These are phyloP conservation scores for Agrostemma githago DNA, from an alignment of 148 eudicot species.

Conservation along the genomic window DNA sequence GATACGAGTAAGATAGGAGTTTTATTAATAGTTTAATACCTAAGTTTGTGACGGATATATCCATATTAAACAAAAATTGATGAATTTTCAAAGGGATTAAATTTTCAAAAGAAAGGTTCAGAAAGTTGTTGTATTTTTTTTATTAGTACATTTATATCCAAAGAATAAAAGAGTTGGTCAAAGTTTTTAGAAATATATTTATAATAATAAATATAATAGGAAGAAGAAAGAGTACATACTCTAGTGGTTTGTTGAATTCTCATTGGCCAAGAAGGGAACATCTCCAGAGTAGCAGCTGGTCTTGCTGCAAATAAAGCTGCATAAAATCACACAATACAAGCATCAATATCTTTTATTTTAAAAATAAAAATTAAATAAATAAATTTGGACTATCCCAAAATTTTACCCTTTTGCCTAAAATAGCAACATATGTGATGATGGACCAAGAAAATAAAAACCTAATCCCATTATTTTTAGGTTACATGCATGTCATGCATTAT, in stretches of 20 bases:
- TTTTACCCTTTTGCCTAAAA: slow-evolving; percentile 10
- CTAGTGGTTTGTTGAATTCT: slow-evolving; percentile 61
- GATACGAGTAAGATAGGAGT: no score
- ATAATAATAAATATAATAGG: slow-evolving; percentile 2
- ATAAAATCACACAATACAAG: slow-evolving; percentile 28
- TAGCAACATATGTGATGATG: slow-evolving; percentile 16
- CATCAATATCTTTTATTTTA: slow-evolving; percentile 31
- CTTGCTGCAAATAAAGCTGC: slow-evolving; percentile 87
- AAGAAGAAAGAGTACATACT: slow-evolving; percentile 34
- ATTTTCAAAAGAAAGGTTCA: slow-evolving; percentile 19
- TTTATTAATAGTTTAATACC: no score
- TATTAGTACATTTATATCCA: slow-evolving; percentile 24
- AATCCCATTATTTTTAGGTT: slow-evolving; percentile 22
- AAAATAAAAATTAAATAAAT: slow-evolving; percentile 2
- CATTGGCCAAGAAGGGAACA: slow-evolving; percentile 99
- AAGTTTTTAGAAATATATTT: slow-evolving; percentile 24
- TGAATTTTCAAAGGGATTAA: slow-evolving; percentile 3
- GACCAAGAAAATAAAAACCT: slow-evolving; percentile 21
- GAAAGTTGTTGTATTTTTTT: slow-evolving; percentile 22
- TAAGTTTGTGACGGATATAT: no score
- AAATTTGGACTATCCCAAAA: slow-evolving; percentile 8
- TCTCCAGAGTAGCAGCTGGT: slow-evolving; percentile 95
- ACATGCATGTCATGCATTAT: background rate
- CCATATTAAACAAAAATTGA: no score
- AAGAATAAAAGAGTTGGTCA: slow-evolving; percentile 40